Conservation (phyloP, 2,329 filamentous ascomycete species). For the Gnomoniopsis sp. region DNA sequence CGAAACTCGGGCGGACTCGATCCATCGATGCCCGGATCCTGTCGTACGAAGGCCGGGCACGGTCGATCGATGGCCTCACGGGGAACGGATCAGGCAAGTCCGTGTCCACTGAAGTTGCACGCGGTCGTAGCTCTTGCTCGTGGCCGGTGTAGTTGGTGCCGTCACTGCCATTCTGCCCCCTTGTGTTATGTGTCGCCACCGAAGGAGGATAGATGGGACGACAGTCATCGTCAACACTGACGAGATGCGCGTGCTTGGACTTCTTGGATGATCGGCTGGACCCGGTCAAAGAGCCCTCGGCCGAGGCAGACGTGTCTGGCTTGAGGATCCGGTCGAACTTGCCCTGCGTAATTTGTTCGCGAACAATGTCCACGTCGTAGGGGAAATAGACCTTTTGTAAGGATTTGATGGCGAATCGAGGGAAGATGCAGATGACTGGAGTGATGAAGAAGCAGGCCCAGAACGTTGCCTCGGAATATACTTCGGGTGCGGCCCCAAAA, state of each 20-base stretch:
- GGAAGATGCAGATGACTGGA: constrained; percentile 77
- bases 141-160: constrained; percentile 83
- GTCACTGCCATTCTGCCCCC: constrained; percentile 88
- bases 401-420: constrained; percentile 81
- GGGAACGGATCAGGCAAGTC: constrained; percentile 25
- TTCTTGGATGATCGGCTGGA: constrained; percentile 59
- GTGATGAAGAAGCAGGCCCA: constrained; percentile 82
- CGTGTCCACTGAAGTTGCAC: constrained; percentile 2
- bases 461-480: constrained; percentile 79
- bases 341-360: constrained; percentile 83
- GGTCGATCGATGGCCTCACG: constrained; percentile 58
- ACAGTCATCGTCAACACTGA: constrained; percentile 78
- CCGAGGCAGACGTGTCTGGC: constrained; percentile 34
- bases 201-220: constrained; percentile 93
- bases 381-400: constrained; percentile 94
- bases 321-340: constrained; percentile 69
- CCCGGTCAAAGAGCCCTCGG: constrained; percentile 44
- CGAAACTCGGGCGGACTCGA: constrained; percentile 76
- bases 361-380: constrained; percentile 90
- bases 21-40: constrained; percentile 85
- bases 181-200: constrained; percentile 76
- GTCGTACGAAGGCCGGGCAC: constrained; percentile 81
- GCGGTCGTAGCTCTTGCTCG: constrained; percentile 48
- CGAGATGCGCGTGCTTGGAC: constrained; percentile 56
- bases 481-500: constrained; percentile 73